Evolutionary conservation across 2,329 filamentous ascomycete species (phyloP).

Genomic region (Scedosporium apiospermum): DNA sequence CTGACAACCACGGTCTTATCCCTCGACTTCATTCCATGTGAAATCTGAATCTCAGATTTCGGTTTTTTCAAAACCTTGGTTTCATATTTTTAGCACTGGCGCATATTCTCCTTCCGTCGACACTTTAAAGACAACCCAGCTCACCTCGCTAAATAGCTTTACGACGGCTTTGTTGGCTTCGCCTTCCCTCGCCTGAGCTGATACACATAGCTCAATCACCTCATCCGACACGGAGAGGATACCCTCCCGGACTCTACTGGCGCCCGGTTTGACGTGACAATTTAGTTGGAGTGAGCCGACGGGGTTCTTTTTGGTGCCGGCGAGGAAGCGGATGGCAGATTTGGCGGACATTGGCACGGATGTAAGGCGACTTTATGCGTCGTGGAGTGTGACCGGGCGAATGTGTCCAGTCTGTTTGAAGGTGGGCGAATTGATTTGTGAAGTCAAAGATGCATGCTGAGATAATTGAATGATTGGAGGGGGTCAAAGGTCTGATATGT

Average conservation of each 20-base stretch:
- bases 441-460: too few relatives aligned
- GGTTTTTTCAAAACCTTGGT: conserved; percentile 42
- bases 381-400: not conserved
- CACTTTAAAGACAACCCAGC: conserved; percentile 4
- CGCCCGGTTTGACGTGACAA: conserved; percentile 60
- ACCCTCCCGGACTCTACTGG: conserved; percentile 51
- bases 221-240: conserved; percentile 46
- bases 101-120: not conserved
- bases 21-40: conserved; percentile 52
- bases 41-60: conserved; percentile 54
- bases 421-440: too few relatives aligned
- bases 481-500: too few relatives aligned
- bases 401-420: not conserved
- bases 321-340: conserved; percentile 27
- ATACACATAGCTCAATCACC: conserved; percentile 53
- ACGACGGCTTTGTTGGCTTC: conserved; percentile 61
- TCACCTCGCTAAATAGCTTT: conserved; percentile 50
- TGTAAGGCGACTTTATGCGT: not conserved
- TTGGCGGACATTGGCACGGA: not conserved
- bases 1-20: conserved; percentile 49
- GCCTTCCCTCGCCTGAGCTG: conserved; percentile 55
- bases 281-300: conserved; percentile 44
- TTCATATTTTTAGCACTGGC: not conserved
- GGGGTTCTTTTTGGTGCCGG: conserved; percentile 32
- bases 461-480: too few relatives aligned